Evolutionary conservation across 306 rosid species (phyloP).

Genomic region (Gillenia trifoliata): DNA sequence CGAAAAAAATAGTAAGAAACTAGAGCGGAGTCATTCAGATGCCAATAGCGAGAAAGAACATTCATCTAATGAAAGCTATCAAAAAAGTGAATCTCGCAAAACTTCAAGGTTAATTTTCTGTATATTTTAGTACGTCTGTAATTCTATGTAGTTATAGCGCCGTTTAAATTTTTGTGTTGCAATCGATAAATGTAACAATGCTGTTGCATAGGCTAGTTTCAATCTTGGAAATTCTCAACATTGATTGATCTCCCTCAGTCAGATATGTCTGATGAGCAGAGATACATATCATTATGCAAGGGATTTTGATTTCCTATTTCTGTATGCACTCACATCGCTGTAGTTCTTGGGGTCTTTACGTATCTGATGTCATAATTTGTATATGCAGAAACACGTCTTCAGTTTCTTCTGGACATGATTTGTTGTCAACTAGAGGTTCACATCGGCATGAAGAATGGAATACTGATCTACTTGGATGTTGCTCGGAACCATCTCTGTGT

Average conservation of each 20-base stretch:
- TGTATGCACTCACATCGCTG: not conserved
- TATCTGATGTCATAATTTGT: constrained; percentile 9
- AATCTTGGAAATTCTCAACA: not conserved
- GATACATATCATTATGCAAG: not conserved
- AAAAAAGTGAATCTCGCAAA: constrained; percentile 35
- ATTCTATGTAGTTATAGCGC: not conserved
- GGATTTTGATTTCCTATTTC: not conserved
- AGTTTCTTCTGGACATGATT: constrained; percentile 59
- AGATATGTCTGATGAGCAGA: not conserved
- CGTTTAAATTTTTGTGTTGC: not conserved
- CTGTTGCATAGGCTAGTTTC: constrained; percentile 8
- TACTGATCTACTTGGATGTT: constrained; percentile 89
- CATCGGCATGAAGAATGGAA: constrained; percentile 75
- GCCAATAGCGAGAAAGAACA: constrained; percentile 38
- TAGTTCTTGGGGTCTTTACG: not conserved
- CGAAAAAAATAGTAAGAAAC: constrained; percentile 54
- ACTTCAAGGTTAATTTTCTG: constrained; percentile 49
- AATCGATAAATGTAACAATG: not conserved
- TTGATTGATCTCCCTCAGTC: not conserved
- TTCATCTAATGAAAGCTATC: constrained; percentile 54
- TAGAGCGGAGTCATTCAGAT: constrained; percentile 45
- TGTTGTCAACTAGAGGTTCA: constrained; percentile 57
- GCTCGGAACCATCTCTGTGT: constrained; percentile 90
- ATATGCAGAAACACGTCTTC: constrained; percentile 46
- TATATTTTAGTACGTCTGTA: not conserved